These are phyloP conservation scores for Strobilomyces dryophilus DNA, from an alignment of 768 basidiomycete species.

Conservation along the genomic window DNA sequence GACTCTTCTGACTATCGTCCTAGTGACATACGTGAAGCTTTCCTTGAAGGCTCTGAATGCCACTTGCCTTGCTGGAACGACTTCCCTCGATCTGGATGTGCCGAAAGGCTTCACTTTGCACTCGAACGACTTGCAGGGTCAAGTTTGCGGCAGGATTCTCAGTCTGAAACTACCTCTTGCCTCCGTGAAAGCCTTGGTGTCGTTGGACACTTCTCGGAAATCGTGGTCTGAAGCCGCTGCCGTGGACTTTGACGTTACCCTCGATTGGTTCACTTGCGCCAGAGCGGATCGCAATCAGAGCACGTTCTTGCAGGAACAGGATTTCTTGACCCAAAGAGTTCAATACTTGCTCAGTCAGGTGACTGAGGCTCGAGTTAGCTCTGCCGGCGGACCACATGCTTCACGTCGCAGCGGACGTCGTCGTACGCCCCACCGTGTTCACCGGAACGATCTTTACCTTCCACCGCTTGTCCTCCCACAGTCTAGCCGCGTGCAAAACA, in stretches of 20 bases:
- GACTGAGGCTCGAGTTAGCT: conserved; percentile 12
- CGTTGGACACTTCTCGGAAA: conserved; percentile 34
- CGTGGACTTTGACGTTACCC: conserved; percentile 45
- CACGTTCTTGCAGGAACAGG: conserved; percentile 68
- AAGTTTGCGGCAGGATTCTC: conserved; percentile 59
- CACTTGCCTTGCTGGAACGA: conserved; percentile 49
- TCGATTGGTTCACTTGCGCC: conserved; percentile 65
- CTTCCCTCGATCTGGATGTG: conserved; percentile 52
- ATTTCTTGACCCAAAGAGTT: conserved; percentile 62
- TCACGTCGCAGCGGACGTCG: conserved; percentile 1
- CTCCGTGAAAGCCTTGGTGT: conserved; percentile 47
- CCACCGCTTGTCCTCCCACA: conserved; percentile 35
- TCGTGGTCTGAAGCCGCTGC: conserved; percentile 68
- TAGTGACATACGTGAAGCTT: conserved; percentile 85
- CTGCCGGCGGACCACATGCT: neutral
- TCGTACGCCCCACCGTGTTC: conserved; percentile 17
- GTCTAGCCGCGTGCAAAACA: conserved; percentile 12
- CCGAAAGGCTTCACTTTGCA: conserved; percentile 61
- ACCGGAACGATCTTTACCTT: conserved; percentile 51
- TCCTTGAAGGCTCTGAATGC: conserved; percentile 50
- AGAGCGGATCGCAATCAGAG: conserved; percentile 60
- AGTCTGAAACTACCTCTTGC: conserved; percentile 54
- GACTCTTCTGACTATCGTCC: conserved; percentile 7
- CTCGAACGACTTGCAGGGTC: conserved; percentile 72
- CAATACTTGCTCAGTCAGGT: conserved; percentile 44